Base-by-base conservation (phyloP, 139 green algal species). In the Astrephomene gubernaculifera region DNA sequence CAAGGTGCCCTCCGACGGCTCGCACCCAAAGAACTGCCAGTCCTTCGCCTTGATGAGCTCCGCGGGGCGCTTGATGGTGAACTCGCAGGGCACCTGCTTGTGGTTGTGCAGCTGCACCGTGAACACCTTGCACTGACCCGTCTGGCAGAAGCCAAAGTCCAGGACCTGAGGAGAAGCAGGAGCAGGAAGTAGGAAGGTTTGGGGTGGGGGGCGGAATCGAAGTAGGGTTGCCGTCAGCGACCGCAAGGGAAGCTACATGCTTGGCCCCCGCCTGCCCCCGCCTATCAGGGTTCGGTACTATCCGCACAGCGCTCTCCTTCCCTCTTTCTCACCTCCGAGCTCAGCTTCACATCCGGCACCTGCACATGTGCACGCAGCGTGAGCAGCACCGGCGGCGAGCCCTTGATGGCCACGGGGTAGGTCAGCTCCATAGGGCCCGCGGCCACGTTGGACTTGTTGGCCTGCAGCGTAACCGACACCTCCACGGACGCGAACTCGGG, bases 71-170 rank as follows among this genome's bases (percentile, higher is more conserved):
- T 95, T 95, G 79, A 96, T 81, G 21, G 53, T 41, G 90, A 91
- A 97, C 38, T 97, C 94, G 54, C 87, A 89, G 17, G 90, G 82
- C 9, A 90, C 94, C 57, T 92, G 74, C 53, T 89, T 90, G 31
- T 89, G 86, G 86, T 97, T 97, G 82, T 94, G 89, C 74, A 97
- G 88, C 85, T 93, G 89, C 69, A 96, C 82, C 22, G 89, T 94
- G 71, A 94, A 91, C 27, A 94, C 91, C 91, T 95, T 95, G 87
- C 79, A 90, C 52, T 93, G 87, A 14, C 93, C 92, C 1, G 88
- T 87, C 81, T 93, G 90, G 49, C 96, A 92, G 33, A 45, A 63
- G 14, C 90, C 93, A 87, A 96, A 97, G 67, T 94, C 90, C 45
- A 96, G 65, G 1, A 41, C 38, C 27, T 93, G 83, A 2, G 36